Evolutionary conservation across 169 alveolate species (phyloP).

Genomic region (Theileria orientalis): DNA sequence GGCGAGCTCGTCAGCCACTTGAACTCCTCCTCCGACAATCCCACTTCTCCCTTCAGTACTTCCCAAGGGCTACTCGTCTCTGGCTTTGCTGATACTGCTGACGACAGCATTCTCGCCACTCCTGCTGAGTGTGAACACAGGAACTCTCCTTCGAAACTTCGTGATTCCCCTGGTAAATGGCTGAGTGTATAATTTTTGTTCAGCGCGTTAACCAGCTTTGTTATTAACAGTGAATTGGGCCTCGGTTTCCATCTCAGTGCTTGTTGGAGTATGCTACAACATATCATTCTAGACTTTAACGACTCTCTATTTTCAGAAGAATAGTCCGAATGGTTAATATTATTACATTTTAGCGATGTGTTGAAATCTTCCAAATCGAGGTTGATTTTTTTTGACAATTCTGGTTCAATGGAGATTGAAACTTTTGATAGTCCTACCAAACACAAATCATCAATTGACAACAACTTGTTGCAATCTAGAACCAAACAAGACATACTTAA

Average conservation of each 20-base stretch:
- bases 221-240: slow-evolving; percentile 19
- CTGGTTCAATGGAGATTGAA: slow-evolving; percentile 44
- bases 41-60: slow-evolving; percentile 15
- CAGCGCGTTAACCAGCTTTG: slow-evolving; percentile 36
- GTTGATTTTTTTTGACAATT: slow-evolving; percentile 35
- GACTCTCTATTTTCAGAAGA: slow-evolving; percentile 18
- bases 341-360: background rate
- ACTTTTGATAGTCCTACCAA: slow-evolving; percentile 54
- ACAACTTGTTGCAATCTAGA: slow-evolving; percentile 41
- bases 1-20: slow-evolving; percentile 15
- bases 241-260: slow-evolving; percentile 33
- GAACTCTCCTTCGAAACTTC: background rate
- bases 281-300: slow-evolving; percentile 36
- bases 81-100: background rate
- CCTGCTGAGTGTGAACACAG: slow-evolving; percentile 14
- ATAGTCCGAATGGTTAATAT: background rate
- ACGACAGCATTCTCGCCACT: slow-evolving; percentile 9
- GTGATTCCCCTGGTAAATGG: background rate
- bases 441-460: slow-evolving; percentile 64
- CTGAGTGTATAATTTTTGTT: background rate
- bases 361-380: background rate
- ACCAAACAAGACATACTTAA: slow-evolving; percentile 39
- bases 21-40: slow-evolving; percentile 31
- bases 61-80: background rate
- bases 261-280: slow-evolving; percentile 53